Percentiles rank a stretch among this genome's conserved stretches.
Evolutionary conservation across 2,329 filamentous ascomycete species (phyloP).

Genomic region (Fusarium sp.): DNA sequence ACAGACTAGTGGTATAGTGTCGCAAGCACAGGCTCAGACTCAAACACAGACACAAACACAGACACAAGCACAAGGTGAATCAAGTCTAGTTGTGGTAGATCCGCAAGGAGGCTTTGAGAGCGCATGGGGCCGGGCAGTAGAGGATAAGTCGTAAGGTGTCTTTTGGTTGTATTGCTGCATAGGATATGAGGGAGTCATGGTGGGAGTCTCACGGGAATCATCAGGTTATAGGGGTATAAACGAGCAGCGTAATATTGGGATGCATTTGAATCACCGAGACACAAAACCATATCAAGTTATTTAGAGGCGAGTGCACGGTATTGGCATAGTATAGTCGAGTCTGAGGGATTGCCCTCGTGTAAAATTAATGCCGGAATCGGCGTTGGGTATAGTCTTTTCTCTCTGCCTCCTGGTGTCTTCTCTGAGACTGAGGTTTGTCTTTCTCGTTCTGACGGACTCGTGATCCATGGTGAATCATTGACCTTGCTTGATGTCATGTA

Average conservation of each 20-base stretch:
- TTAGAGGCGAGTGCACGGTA: slow-evolving; percentile 19
- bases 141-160: slow-evolving; percentile 45
- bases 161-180: slow-evolving; percentile 28
- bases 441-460: not conserved
- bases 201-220: slow-evolving; percentile 18
- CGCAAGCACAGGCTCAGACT: slow-evolving; percentile 34
- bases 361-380: slow-evolving; percentile 43
- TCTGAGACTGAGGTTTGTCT: slow-evolving; percentile 7
- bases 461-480: not conserved
- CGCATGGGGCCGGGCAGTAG: slow-evolving; percentile 75
- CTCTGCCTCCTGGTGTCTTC: slow-evolving; percentile 8
- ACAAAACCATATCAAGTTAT: slow-evolving; percentile 33
- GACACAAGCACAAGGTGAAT: slow-evolving; percentile 52
- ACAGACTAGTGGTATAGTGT: slow-evolving; percentile 23
- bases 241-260: slow-evolving; percentile 31
- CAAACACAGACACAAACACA: not conserved
- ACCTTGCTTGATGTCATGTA: slow-evolving; percentile 1
- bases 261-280: slow-evolving; percentile 35
- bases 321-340: slow-evolving; percentile 21
- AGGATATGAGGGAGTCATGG: slow-evolving; percentile 38
- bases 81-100: slow-evolving; percentile 69
- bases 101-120: slow-evolving; percentile 70
- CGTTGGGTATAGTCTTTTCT: slow-evolving; percentile 43
- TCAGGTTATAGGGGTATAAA: slow-evolving; percentile 24
- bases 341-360: slow-evolving; percentile 38